Evolutionary conservation across 192 early-diverging fungal species (phyloP).

Genomic region (Coemansia sp.): DNA sequence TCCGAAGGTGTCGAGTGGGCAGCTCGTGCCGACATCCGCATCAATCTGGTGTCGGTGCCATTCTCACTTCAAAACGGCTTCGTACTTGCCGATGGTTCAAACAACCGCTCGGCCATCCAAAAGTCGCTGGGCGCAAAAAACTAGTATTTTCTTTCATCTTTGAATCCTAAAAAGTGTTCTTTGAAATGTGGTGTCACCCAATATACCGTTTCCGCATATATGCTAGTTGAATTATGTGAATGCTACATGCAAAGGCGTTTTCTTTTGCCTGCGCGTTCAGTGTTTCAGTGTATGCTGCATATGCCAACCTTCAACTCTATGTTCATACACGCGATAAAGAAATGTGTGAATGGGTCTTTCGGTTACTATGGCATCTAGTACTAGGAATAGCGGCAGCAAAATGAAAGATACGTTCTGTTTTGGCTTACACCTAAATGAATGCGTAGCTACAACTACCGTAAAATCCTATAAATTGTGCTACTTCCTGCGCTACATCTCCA

Average conservation of each 20-base stretch:
- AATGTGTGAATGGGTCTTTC: not conserved
- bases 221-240: not conserved
- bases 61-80: conserved; percentile 27
- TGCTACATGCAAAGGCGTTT: not conserved
- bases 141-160: not conserved
- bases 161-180: conserved; percentile 1
- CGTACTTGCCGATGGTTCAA: conserved; percentile 30
- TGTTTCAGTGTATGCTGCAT: not conserved
- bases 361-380: too few species aligned
- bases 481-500: not conserved
- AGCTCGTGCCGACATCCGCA: conserved; percentile 19
- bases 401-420: not conserved
- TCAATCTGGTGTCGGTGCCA: conserved; percentile 44
- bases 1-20: conserved; percentile 18
- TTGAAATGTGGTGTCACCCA: not conserved
- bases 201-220: not conserved
- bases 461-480: not conserved
- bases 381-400: not conserved
- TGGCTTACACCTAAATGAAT: not conserved
- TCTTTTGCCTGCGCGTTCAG: not conserved
- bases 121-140: not conserved
- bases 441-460: not conserved
- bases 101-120: conserved; percentile 20
- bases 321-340: not conserved
- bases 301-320: not conserved